A percentile compares a stretch with the other conserved stretches of the same genome.
Evolutionary conservation across 2,329 filamentous ascomycete species (phyloP).

Genomic region (Exophiala sp.): DNA sequence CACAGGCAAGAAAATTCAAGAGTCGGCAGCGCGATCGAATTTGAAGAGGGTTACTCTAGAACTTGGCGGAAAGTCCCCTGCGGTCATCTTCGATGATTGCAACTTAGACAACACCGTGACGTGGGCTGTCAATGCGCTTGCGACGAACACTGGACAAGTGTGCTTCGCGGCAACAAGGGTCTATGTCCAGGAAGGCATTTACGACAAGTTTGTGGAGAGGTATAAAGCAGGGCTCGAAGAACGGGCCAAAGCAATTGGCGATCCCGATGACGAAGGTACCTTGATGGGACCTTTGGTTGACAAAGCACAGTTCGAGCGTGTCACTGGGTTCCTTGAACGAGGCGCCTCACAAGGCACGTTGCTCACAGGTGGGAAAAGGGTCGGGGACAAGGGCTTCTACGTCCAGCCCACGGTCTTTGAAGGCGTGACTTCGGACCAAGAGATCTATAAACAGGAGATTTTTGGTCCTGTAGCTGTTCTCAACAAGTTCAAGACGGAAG

Average conservation of each 20-base stretch:
- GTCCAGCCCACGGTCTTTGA: conserved; percentile 37
- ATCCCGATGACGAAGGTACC: conserved; percentile 38
- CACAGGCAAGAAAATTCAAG: conserved; percentile 32
- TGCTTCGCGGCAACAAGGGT: conserved; percentile 34
- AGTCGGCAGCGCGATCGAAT: conserved; percentile 32
- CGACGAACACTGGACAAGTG: conserved; percentile 34
- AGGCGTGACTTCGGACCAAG: conserved; percentile 31
- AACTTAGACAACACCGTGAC: conserved; percentile 34
- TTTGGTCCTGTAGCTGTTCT: conserved; percentile 42
- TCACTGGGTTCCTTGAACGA: conserved; percentile 39
- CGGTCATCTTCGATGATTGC: conserved; percentile 35
- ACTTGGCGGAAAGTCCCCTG: conserved; percentile 33
- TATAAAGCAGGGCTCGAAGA: conserved; percentile 48
- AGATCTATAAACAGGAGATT: conserved; percentile 39
- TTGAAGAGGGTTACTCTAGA: conserved; percentile 37
- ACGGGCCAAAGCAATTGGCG: conserved; percentile 29
- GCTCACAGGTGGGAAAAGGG: conserved; percentile 33
- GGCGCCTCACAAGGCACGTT: conserved; percentile 36
- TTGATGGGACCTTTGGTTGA: conserved; percentile 44
- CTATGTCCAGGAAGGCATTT: conserved; percentile 34
- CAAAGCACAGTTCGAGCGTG: conserved; percentile 40
- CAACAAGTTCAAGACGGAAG: conserved; percentile 35
- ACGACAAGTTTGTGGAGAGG: conserved; percentile 31
- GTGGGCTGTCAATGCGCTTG: conserved; percentile 33
- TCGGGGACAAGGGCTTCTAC: conserved; percentile 33